These are phyloP conservation scores for Pneumocystis oryctolagi DNA, from an alignment of 1,139 yeast species.

Conservation along the genomic window DNA sequence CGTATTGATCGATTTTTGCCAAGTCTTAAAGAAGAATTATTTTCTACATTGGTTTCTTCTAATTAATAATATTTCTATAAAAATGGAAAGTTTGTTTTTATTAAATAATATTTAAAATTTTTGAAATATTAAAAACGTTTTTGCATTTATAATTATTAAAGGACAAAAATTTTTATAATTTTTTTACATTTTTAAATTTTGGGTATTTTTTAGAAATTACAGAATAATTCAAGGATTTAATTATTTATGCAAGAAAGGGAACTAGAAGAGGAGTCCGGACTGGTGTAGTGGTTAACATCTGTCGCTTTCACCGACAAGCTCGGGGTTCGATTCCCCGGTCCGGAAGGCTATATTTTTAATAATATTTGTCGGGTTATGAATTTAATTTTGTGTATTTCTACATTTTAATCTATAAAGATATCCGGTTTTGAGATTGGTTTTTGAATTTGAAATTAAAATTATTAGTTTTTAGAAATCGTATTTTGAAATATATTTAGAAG, in stretches of 20 bases:
- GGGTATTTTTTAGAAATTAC: background rate
- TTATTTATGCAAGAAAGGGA: no score
- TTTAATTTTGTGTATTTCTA: no score
- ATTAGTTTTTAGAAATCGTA: no score
- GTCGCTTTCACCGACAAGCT: slow-evolving; percentile 59
- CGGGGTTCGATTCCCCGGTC: slow-evolving; percentile 58
- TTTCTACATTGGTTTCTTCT: background rate
- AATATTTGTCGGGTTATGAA: no score
- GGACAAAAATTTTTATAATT: background rate
- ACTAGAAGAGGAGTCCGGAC: slow-evolving; percentile 22
- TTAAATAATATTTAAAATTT: background rate
- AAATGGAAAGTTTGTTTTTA: background rate
- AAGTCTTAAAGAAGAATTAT: background rate
- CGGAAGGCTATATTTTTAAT: no score
- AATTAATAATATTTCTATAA: background rate
- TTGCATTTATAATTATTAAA: background rate
- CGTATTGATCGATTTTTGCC: slow-evolving; percentile 1
- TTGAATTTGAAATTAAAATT: no score
- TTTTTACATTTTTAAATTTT: no score
- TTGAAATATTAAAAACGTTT: background rate
- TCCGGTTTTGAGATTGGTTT: no score
- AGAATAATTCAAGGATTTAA: no score
- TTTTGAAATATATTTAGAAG: no score
- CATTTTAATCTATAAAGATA: no score
- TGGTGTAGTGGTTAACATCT: slow-evolving; percentile 63